Evolutionary conservation across 1,284 basidiomycete species (phyloP).

Genomic region (Ceratobasidium sp.): DNA sequence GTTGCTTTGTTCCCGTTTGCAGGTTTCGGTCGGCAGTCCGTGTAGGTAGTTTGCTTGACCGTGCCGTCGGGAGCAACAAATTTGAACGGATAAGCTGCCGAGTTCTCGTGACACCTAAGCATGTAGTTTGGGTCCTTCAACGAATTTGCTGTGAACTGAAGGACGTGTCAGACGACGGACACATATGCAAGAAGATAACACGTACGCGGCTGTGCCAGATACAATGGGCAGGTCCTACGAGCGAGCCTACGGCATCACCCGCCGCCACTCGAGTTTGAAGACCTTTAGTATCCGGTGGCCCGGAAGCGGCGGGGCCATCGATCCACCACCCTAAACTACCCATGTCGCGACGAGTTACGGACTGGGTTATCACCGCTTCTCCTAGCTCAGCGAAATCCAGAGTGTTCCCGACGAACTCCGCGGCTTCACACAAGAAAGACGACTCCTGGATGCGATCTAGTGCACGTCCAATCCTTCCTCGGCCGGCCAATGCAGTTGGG

Average conservation of each 20-base stretch:
- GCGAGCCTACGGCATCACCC: background rate
- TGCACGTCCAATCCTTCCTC: conserved; percentile 20
- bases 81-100: conserved; percentile 15
- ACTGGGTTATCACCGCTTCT: background rate
- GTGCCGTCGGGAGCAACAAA: background rate
- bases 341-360: background rate
- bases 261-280: background rate
- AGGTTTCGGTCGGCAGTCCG: conserved; percentile 16
- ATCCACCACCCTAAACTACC: background rate
- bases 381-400: conserved; percentile 15
- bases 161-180: background rate
- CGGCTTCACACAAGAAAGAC: conserved; percentile 7
- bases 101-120: conserved; percentile 7
- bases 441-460: conserved; percentile 28
- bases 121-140: conserved; percentile 13
- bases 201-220: background rate
- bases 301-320: background rate
- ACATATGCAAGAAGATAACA: background rate
- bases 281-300: no score
- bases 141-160: background rate
- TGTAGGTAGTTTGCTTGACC: background rate
- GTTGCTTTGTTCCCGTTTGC: background rate
- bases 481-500: conserved; percentile 22
- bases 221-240: background rate
- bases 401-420: background rate